phyloP scores from a whole-genome alignment of 2,329 filamentous ascomycete species.

The Colletotrichum magnum region DNA sequence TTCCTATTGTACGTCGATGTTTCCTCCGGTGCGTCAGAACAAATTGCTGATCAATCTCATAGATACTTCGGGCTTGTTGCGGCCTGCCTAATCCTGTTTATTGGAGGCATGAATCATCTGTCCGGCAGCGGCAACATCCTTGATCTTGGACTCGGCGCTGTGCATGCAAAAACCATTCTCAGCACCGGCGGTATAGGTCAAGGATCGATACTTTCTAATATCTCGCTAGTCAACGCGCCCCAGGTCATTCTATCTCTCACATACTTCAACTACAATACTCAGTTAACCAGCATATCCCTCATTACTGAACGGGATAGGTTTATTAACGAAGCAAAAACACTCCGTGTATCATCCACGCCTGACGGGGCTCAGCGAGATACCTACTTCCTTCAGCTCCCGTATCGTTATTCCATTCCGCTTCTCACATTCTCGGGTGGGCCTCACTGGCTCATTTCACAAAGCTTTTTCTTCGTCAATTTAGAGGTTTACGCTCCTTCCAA shows the following conservation, averaged over 20 bases:
- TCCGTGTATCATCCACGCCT: background rate
- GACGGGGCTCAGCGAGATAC: background rate
- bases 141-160: too few relatives aligned
- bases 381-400: background rate
- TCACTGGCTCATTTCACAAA: slow-evolving; percentile 7
- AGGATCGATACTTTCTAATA: background rate
- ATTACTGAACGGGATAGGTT: background rate
- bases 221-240: background rate
- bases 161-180: background rate
- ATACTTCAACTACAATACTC: slow-evolving; percentile 15
- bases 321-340: background rate
- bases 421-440: accelerated
- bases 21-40: too few relatives aligned
- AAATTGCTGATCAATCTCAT: too few relatives aligned
- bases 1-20: background rate
- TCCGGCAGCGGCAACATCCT: too few relatives aligned
- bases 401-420: background rate
- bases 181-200: background rate
- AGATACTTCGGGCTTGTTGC: too few relatives aligned
- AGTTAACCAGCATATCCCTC: background rate
- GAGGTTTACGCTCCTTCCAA: background rate
- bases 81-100: too few relatives aligned
- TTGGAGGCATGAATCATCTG: too few relatives aligned
- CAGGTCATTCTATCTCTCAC: slow-evolving; percentile 1
- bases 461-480: background rate